Evolutionary conservation across 495 filamentous ascomycete genomes (phyloP).

Genomic region (Penicillium turbatum): DNA sequence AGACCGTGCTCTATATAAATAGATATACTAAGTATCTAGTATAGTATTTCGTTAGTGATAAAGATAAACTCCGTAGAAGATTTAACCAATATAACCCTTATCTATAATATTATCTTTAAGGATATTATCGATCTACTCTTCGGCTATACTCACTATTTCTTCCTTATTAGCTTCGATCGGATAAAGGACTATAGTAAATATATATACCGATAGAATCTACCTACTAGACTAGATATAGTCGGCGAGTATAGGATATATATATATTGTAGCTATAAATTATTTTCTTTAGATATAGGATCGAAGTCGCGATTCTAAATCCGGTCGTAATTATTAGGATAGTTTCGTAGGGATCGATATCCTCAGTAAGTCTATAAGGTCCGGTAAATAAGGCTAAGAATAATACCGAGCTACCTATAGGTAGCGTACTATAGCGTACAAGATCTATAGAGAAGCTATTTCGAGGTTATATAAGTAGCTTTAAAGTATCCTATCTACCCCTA

Average conservation of each 20-base stretch:
- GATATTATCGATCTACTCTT: conserved; percentile 17
- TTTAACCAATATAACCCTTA: conserved; percentile 21
- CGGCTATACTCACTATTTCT: conserved; percentile 8
- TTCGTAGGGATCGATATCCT: conserved; percentile 23
- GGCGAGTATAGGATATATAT: conserved; percentile 16
- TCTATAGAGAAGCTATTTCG: conserved; percentile 12
- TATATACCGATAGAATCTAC: conserved; percentile 12
- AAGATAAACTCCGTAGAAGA: background rate
- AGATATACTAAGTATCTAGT: conserved; percentile 21
- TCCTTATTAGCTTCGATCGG: background rate
- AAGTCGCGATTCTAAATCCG: conserved; percentile 21
- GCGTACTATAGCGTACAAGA: conserved; percentile 3
- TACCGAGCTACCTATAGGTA: conserved; percentile 4
- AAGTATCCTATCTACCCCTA: conserved; percentile 14
- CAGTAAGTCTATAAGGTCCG: conserved; percentile 25
- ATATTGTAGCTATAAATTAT: conserved; percentile 30
- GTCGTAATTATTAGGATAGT: conserved; percentile 28
- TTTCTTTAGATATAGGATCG: conserved; percentile 31
- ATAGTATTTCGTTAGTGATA: conserved; percentile 1
- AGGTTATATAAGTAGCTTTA: conserved; percentile 29
- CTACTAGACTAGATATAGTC: conserved; percentile 35
- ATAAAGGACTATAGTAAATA: background rate
- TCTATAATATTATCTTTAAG: conserved; percentile 23
- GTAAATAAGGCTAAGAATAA: conserved; percentile 23
- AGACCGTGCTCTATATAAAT: conserved; percentile 19